Conservation (phyloP, 768 basidiomycete species). For the Russula dissimulans region DNA sequence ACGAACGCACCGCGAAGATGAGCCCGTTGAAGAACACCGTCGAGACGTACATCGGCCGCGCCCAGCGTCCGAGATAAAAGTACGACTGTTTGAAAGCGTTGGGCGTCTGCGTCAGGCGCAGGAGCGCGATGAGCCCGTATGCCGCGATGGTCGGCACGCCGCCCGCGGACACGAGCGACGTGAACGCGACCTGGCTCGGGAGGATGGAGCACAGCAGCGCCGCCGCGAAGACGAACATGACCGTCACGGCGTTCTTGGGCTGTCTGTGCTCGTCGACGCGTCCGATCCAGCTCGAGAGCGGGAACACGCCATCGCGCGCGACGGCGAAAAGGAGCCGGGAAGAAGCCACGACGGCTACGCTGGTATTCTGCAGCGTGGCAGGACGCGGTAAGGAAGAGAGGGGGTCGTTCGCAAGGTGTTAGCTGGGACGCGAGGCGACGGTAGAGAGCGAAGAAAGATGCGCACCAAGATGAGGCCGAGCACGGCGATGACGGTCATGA, state of each 20-base stretch:
- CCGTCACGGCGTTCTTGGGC: constrained; percentile 77
- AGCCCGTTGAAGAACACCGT: constrained; percentile 65
- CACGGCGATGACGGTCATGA: constrained; percentile 82
- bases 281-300: constrained; percentile 76
- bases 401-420: background rate
- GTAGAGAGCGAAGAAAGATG: background rate
- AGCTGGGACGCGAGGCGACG: background rate
- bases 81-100: constrained; percentile 62
- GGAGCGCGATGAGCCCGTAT: constrained; percentile 71
- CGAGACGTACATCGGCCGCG: constrained; percentile 58
- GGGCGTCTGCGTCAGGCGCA: constrained; percentile 73
- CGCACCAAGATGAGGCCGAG: constrained; percentile 78
- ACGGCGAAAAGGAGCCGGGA: constrained; percentile 87
- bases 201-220: constrained; percentile 76
- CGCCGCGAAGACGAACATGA: constrained; percentile 76
- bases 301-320: constrained; percentile 89
- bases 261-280: constrained; percentile 61
- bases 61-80: constrained; percentile 60
- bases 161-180: constrained; percentile 80
- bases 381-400: background rate
- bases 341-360: constrained; percentile 78
- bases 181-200: constrained; percentile 87
- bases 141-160: constrained; percentile 82
- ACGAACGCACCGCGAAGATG: constrained; percentile 55
- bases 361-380: constrained; percentile 54